A percentile compares a stretch with the other conserved stretches of the same genome.
phyloP scores from a whole-genome alignment of 768 basidiomycete species.

The Termitomyces heimii region DNA sequence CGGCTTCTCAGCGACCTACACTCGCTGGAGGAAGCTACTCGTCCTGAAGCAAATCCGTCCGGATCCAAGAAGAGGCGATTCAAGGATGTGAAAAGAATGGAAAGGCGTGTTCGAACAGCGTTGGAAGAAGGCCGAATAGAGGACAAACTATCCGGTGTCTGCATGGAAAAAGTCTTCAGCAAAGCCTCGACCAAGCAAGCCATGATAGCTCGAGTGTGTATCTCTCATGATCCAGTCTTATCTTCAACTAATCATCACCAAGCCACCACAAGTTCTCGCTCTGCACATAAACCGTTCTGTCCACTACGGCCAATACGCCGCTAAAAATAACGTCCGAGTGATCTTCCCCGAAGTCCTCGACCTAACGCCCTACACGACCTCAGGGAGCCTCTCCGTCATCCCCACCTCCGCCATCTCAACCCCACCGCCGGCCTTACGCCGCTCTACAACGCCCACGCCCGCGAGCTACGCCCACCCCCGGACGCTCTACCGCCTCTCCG shows the following conservation, averaged over 20 bases:
- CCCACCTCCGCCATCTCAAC: constrained; percentile 71
- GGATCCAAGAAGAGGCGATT: constrained; percentile 70
- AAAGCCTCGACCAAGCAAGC: constrained; percentile 80
- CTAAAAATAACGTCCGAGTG: constrained; percentile 82
- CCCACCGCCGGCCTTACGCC: constrained; percentile 40
- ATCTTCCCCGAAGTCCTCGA: constrained; percentile 86
- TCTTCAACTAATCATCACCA: neutral
- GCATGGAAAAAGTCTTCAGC: constrained; percentile 72
- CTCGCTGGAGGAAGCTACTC: constrained; percentile 40
- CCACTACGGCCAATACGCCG: constrained; percentile 65
- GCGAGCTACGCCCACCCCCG: constrained; percentile 44
- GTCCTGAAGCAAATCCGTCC: constrained; percentile 40
- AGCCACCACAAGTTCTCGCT: constrained; percentile 84
- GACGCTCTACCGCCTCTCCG: constrained; percentile 79
- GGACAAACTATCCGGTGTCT: constrained; percentile 76
- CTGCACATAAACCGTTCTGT: constrained; percentile 92
- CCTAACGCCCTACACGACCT: constrained; percentile 83
- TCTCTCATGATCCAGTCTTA: neutral
- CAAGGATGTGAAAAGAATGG: constrained; percentile 65
- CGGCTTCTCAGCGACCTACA: constrained; percentile 60
- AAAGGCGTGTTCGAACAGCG: constrained; percentile 51
- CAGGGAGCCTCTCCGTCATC: constrained; percentile 64
- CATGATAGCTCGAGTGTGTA: constrained; percentile 82
- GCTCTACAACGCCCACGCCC: constrained; percentile 53
- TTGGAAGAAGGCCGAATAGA: constrained; percentile 75